Base-by-base conservation (phyloP, 2,329 filamentous ascomycete genomes). In the Alternaria rosae region DNA sequence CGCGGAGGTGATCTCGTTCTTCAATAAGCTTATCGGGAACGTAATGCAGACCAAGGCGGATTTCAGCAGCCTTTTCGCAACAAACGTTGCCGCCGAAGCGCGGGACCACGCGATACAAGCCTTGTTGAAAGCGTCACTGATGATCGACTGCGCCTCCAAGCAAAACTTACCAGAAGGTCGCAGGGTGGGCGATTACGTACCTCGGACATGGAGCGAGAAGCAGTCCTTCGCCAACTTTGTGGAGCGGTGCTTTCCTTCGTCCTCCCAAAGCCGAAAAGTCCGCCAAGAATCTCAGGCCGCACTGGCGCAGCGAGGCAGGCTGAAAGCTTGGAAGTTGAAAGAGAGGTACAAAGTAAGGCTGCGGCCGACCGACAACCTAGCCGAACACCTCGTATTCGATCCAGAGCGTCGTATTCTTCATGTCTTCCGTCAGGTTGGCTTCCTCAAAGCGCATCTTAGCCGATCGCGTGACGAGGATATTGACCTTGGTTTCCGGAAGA, bases 341-440 rank as follows among this genome's bases (percentile, higher is more conserved):
- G 15, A 30, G 11, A n/a, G 52, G 4, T 5, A 20, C 13, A 54
- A 35, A 17, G 3, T 54, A 8, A 15, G 17, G 12, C 25, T 54
- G 4, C n/a, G 6, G 10, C 25, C 35, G 17, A 54, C 52, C 11
- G 4, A 44, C n/a, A 15, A 54, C 41, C 41, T 54, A 3, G 52
- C 52, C 7, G 17, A 44, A 28, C 52, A 54, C 12, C 26, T 54
- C 4, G 17, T 54, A 5, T 54, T 15, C 13, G 20, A 54, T 17
- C 6, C 35, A n/a, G 8, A n/a, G 0, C n/a, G 5, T 12, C 11
- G n/a, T 9, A 7, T 23, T 17, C 25, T 54, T 8, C 12, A 12
- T 5, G 38, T 45, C 17, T 54, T 54, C 4, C 52, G 28, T n/a
- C 52, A 54, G 10, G 38, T 54, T 32, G 25, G 28, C 3, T 54